Evolutionary conservation across 208 protist genomes (phyloP), one percentile per base, ranked within the genome.

Genomic region (Leishmania amazonensis): DNA sequence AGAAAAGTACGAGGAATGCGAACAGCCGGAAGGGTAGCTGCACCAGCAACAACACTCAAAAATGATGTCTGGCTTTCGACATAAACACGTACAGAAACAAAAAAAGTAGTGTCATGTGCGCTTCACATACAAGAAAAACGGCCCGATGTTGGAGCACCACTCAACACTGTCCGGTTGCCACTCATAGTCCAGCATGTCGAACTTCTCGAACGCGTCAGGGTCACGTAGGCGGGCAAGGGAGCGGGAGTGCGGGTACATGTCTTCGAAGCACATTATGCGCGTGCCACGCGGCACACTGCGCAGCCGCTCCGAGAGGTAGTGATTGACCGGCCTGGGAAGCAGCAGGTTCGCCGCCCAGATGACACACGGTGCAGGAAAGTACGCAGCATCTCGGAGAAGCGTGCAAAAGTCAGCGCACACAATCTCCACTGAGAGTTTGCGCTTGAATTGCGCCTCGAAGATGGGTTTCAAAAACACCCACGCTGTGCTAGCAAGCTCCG

Each of bases 341-440:
- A 97, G 80, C 31, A 97, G 74, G 70, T 97, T 97, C 1, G 94
- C 91, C 1, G 87, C 89, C 92, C 92, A 96, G 1, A 97, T 85
- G 31, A 95, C 90, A 70, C 88, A 89, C 28, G 87, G 75, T 8
- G 76, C 40, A 17, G 62, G 24, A 73, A 94, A 90, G 79, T 85
- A 93, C 7, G 74, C 38, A 3, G 77, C 54, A 8, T 83, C 77
- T 38, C 83, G 78, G 40, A 96, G 60, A 1, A 94, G 47, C 42
- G 84, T 75, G 71, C 92, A 96, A 60, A 97, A 88, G 60, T 97
- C 94, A 21, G 72, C 92, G 78, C 85, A 91, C 60, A 94, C 78
- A 73, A 97, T 93, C 42, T 95, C 85, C 40, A 97, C 92, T 4
- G 81, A 24, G 3, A 97, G 79, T 3, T 40, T 54, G 2, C 87